Conservation (phyloP, 805 yeast species). For the Pichia sporocuriosa region DNA sequence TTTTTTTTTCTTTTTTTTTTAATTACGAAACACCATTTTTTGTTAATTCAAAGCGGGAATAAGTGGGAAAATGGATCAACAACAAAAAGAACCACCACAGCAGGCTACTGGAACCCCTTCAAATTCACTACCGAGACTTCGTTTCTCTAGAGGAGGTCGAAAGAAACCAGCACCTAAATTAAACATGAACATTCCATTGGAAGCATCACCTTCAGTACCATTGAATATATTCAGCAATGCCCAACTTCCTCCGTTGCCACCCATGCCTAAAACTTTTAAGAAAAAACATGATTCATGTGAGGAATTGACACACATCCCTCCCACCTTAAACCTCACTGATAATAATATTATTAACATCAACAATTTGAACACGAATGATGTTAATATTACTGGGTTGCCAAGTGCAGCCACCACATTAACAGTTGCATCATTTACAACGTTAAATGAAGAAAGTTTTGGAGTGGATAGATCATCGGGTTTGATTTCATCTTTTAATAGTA, state of each 20-base stretch:
- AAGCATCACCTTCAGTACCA: background rate
- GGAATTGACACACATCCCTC: background rate
- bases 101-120: background rate
- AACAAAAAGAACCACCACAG: background rate
- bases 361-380: background rate
- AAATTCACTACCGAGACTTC: conserved; percentile 5
- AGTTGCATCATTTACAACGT: conserved; percentile 8
- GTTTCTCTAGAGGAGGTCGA: conserved; percentile 6
- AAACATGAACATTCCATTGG: conserved; percentile 8
- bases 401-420: conserved; percentile 13
- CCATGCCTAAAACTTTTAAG: conserved; percentile 6
- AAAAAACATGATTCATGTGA: background rate
- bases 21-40: too few species aligned
- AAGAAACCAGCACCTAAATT: conserved; percentile 12
- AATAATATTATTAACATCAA: background rate
- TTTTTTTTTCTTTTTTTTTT: too few species aligned
- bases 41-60: too few species aligned
- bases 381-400: conserved; percentile 6
- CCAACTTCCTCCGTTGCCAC: conserved; percentile 1
- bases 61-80: background rate
- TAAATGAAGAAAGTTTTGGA: conserved; percentile 6
- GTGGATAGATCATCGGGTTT: conserved; percentile 3
- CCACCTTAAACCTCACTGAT: conserved; percentile 1
- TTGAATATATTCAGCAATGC: conserved; percentile 1
- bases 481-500: conserved; percentile 5